Conservation (phyloP, 129 eudicot genomes). For the Flaveria trinervia region DNA sequence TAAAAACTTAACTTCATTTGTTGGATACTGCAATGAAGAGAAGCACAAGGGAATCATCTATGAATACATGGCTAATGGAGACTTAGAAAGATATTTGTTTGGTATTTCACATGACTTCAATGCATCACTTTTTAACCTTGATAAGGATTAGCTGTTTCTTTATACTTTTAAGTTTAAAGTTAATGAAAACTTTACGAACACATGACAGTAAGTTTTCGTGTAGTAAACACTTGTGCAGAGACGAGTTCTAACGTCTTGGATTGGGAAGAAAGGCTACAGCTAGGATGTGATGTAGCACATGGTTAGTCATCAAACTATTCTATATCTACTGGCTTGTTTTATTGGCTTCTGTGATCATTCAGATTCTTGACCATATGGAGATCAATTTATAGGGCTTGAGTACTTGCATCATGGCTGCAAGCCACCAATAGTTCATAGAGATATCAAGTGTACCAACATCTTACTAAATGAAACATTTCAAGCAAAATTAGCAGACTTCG, state of each 20-base stretch:
- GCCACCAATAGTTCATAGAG: slow-evolving; percentile 61
- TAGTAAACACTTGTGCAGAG: slow-evolving; percentile 22
- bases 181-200: not conserved
- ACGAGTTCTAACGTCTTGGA: slow-evolving; percentile 24
- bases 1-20: slow-evolving; percentile 48
- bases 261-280: slow-evolving; percentile 50
- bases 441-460: slow-evolving; percentile 52
- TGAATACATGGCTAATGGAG: slow-evolving; percentile 68
- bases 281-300: slow-evolving; percentile 62
- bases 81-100: slow-evolving; percentile 45
- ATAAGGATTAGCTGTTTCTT: not conserved
- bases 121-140: not conserved
- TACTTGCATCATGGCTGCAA: slow-evolving; percentile 67
- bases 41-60: slow-evolving; percentile 51
- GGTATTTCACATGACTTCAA: slow-evolving; percentile 33
- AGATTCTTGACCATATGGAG: slow-evolving; percentile 3
- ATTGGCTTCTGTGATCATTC: slow-evolving; percentile 15
- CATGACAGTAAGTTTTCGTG: slow-evolving; percentile 4
- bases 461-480: slow-evolving; percentile 44
- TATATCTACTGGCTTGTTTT: not conserved
- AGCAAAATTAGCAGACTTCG: slow-evolving; percentile 66
- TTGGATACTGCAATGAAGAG: slow-evolving; percentile 67
- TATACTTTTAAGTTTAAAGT: not conserved
- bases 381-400: slow-evolving; percentile 45
- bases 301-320: slow-evolving; percentile 32